Conservation (phyloP, 768 basidiomycete species). For the Mycena floridula region DNA sequence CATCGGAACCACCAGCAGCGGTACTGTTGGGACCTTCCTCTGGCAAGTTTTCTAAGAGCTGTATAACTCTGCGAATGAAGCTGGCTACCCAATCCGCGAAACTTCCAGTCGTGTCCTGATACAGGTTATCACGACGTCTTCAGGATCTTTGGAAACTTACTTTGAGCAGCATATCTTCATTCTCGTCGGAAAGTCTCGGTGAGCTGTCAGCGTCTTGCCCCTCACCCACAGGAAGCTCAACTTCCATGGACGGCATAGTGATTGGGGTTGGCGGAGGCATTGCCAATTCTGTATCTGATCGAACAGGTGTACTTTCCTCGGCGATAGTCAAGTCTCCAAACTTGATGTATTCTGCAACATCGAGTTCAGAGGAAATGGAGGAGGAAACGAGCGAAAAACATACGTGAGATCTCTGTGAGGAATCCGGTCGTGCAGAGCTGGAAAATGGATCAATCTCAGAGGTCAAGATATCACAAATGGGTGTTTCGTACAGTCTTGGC, state of each 20-base stretch:
- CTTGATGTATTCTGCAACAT: slow-evolving; percentile 71
- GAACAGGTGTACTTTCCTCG: slow-evolving; percentile 21
- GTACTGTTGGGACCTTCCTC: slow-evolving; percentile 68
- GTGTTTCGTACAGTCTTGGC: slow-evolving; percentile 67
- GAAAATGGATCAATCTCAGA: slow-evolving; percentile 4
- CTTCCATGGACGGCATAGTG: neutral
- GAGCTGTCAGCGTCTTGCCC: no score
- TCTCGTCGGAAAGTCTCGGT: slow-evolving; percentile 41
- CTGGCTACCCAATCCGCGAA: slow-evolving; percentile 83
- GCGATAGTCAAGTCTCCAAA: slow-evolving; percentile 54
- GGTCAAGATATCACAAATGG: no score
- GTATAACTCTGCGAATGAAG: slow-evolving; percentile 73
- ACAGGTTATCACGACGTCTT: neutral
- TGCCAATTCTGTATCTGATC: slow-evolving; percentile 27
- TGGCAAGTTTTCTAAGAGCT: slow-evolving; percentile 79
- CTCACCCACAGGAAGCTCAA: slow-evolving; percentile 16
- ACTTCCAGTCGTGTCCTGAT: slow-evolving; percentile 57
- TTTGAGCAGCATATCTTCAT: slow-evolving; percentile 68
- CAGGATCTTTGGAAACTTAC: slow-evolving; percentile 16
- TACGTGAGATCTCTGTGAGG: slow-evolving; percentile 66
- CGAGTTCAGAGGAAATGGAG: no score
- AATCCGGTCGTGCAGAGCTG: slow-evolving; percentile 73
- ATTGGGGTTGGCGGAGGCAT: slow-evolving; percentile 18
- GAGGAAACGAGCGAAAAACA: no score
- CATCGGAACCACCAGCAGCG: slow-evolving; percentile 61